phyloP scores from a whole-genome alignment of 768 basidiomycete species.

The Suillus paluster region DNA sequence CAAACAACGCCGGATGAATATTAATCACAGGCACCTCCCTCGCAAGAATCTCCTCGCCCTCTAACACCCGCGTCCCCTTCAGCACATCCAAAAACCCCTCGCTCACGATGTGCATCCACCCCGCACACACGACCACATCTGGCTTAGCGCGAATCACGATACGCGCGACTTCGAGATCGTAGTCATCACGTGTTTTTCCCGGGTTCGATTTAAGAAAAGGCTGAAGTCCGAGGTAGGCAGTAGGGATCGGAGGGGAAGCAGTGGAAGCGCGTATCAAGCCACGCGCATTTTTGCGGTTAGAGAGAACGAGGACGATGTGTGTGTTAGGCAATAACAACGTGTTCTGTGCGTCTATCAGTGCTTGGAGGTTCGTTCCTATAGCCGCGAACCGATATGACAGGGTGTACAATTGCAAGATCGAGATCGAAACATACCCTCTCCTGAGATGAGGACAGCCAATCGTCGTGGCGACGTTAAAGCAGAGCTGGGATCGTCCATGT shows the following conservation, averaged over 20 bases:
- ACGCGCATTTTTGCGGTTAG: slow-evolving; percentile 90
- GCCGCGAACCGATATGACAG: not conserved
- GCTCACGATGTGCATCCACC: slow-evolving; percentile 98
- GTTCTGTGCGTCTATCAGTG: slow-evolving; percentile 86
- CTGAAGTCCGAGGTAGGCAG: slow-evolving; percentile 81
- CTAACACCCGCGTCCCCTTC: slow-evolving; percentile 43
- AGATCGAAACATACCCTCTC: slow-evolving; percentile 49
- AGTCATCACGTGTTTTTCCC: slow-evolving; percentile 77
- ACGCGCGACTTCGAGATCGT: slow-evolving; percentile 81
- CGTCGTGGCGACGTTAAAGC: slow-evolving; percentile 25
- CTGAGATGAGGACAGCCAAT: slow-evolving; percentile 67
- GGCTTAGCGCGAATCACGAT: slow-evolving; percentile 67
- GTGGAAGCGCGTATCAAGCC: slow-evolving; percentile 81
- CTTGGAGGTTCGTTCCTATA: slow-evolving; percentile 93
- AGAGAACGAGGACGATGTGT: slow-evolving; percentile 80
- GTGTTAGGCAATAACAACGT: slow-evolving; percentile 75
- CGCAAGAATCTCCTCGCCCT: slow-evolving; percentile 34
- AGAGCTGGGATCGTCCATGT: not conserved
- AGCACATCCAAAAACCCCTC: slow-evolving; percentile 78
- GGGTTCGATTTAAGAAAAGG: slow-evolving; percentile 79
- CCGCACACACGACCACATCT: slow-evolving; percentile 92
- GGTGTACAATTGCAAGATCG: not conserved
- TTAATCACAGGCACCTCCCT: slow-evolving; percentile 85
- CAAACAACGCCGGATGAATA: slow-evolving; percentile 93
- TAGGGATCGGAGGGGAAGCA: slow-evolving; percentile 78